Base-by-base conservation (phyloP, 805 yeast genomes). In the Grigorovia transvaalensis region DNA sequence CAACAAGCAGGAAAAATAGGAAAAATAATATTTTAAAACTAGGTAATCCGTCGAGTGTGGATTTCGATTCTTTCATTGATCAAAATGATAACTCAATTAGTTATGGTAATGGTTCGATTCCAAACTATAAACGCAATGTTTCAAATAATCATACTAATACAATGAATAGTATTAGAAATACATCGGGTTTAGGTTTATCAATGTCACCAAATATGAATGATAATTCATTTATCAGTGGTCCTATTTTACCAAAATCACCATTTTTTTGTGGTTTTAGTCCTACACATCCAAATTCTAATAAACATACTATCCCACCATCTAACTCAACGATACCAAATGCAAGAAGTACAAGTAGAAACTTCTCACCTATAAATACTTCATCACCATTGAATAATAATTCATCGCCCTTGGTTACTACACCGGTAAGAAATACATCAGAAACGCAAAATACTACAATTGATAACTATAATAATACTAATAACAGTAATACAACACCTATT, bases 1-100 rank as follows among this genome's bases (percentile, higher is more conserved):
- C 66, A 44, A 65, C 70, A 1, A 65, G 68, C 50, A 62, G 71
- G 51, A 67, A 66, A 50, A 66, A 66, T 46, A 64, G 69, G 54
- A 54, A 54, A 27, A 64, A 67, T 44, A 56, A 60, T 48, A 58
- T 62, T 61, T 60, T 65, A 27, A 55, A 49, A 19, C 47, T 65
- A 29, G 65, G 67, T 29, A 58, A 62, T 50, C 65, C 67, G 1
- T 64, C 69, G 0, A 63, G 64, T 43, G 46, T 59, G 9, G 56
- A 54, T 17, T 48, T 56, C 30, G 51, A 50, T 42, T 56, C 53
- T 33, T 56, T 53, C 4, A 17, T 29, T n/a, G 49, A 41, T 17
- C 52, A 47, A 44, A 54, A 55, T 18, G 56, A 58, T 33, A 54
- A 51, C 35, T 50, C n/a, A 47, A 11, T 38, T 15, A 8, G 42